Evolutionary conservation across 192 early-diverging fungal genomes (phyloP), one percentile per base, ranked within the genome.

Genomic region (Haplosporangium gracile): DNA sequence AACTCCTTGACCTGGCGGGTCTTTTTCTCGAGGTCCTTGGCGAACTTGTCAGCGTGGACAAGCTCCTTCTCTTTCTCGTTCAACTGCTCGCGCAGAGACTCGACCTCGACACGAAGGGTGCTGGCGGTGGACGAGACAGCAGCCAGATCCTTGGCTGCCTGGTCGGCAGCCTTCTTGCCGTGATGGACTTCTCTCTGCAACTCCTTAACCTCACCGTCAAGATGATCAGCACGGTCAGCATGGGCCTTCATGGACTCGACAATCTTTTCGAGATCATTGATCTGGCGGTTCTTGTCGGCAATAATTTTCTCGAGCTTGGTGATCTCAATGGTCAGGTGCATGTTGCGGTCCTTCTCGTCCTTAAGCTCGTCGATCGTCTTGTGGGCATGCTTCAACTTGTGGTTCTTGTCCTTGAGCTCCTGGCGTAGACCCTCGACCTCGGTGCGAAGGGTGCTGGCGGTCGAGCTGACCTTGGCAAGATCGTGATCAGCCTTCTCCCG

Each of bases 61-160:
- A 84, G 51, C n/a, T 79, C 60, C 1, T 68, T 38, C 39, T 79
- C 65, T 39, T 76, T 79, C 22, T 68, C 47, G 15, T 15, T 4
- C 8, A 79, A 38, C 8, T 76, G 68, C 55, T 79, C 72, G 7
- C 74, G 82, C 36, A 84, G 36, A 2, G 77, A 79, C 42, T 79
- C 77, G 32, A 79, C 74, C 11, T 79, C 73, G 6, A 84, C 77
- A 2, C 55, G 68, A 7, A 79, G 77, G n/a, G n/a, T 68, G 32
- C 74, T 84, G 49, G 82, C 82, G 0, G 82, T 84, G 0, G 77
- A 71, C n/a, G 82, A 79, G 18, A 69, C 72, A 6, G 77, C 68
- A 20, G 68, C 29, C 5, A 72, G 11, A 65, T 84, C 77, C 39
- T 72, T 75, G 20, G 68, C 40, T 0, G 72, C 51, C 16, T 73